Evolutionary conservation across 2,329 filamentous ascomycete species (phyloP).

Genomic region (Thielaviopsis ethacetica): DNA sequence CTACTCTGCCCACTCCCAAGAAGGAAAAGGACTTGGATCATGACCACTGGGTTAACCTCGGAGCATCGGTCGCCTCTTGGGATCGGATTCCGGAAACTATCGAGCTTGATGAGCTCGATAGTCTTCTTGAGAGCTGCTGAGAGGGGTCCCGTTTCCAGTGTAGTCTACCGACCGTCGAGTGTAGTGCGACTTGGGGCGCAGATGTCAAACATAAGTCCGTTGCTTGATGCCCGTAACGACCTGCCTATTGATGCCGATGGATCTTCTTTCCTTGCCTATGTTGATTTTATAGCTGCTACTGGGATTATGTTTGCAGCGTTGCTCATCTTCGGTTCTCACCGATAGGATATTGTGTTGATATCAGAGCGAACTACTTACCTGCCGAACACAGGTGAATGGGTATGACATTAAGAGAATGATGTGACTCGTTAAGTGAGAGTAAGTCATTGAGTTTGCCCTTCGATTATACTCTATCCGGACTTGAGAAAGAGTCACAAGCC

Average conservation of each 20-base stretch:
- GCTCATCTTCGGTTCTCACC: neutral
- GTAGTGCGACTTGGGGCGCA: neutral
- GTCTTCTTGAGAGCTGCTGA: constrained; percentile 63
- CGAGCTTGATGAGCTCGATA: constrained; percentile 84
- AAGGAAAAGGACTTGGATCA: constrained; percentile 26
- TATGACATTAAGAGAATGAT: neutral
- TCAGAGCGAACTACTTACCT: neutral
- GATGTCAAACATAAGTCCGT: neutral
- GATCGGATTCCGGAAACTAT: constrained; percentile 72
- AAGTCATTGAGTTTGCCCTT: neutral
- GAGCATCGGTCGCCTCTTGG: constrained; percentile 24
- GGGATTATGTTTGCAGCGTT: neutral
- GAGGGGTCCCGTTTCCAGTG: constrained; percentile 15
- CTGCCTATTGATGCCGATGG: neutral
- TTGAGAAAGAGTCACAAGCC: neutral
- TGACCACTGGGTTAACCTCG: constrained; percentile 23
- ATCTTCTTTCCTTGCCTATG: neutral
- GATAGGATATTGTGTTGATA: neutral
- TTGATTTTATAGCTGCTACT: neutral
- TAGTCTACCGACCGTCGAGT: neutral
- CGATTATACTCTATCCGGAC: neutral
- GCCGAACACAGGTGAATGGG: neutral
- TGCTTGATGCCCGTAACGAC: neutral
- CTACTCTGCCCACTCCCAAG: constrained; percentile 13
- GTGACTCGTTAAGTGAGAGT: neutral